Conservation (phyloP, 108 stramenopile species). For the Cylindrotheca closterium region DNA sequence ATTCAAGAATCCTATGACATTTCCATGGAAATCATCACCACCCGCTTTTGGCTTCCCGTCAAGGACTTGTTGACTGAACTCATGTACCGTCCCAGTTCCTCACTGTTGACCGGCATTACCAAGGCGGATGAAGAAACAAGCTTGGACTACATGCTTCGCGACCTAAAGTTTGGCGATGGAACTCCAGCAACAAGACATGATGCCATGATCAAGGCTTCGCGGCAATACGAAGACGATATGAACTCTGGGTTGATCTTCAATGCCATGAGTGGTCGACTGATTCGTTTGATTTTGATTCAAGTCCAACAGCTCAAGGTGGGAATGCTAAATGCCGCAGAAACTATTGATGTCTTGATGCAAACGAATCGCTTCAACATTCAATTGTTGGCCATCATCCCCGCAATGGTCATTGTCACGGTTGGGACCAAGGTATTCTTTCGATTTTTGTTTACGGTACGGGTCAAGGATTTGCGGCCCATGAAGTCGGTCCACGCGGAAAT, state of each 20-base stretch:
- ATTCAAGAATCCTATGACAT: conserved; percentile 28
- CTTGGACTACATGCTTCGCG: conserved; percentile 76
- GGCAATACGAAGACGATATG: conserved; percentile 68
- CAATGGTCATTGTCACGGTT: conserved; percentile 54
- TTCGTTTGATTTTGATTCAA: conserved; percentile 75
- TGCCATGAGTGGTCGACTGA: conserved; percentile 52
- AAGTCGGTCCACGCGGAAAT: conserved; percentile 72
- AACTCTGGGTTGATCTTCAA: conserved; percentile 53
- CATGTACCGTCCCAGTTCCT: conserved; percentile 37
- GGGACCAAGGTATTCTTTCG: conserved; percentile 62
- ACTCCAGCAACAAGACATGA: conserved; percentile 46
- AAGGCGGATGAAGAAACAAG: conserved; percentile 61
- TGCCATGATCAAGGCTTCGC: conserved; percentile 56
- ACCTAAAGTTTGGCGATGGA: conserved; percentile 78
- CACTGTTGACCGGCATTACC: conserved; percentile 58
- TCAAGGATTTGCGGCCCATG: conserved; percentile 66
- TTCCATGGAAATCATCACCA: conserved; percentile 51
- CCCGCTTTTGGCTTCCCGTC: conserved; percentile 67
- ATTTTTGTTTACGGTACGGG: conserved; percentile 60
- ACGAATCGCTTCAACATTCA: conserved; percentile 77
- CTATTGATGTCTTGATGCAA: conserved; percentile 68
- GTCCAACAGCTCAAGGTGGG: conserved; percentile 84
- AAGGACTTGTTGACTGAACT: conserved; percentile 64
- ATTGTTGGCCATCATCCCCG: conserved; percentile 72
- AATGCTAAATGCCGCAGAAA: conserved; percentile 69